Evolutionary conservation across 768 basidiomycete species (phyloP), one percentile per base, ranked within the genome.

Genomic region (Russula foetens): DNA sequence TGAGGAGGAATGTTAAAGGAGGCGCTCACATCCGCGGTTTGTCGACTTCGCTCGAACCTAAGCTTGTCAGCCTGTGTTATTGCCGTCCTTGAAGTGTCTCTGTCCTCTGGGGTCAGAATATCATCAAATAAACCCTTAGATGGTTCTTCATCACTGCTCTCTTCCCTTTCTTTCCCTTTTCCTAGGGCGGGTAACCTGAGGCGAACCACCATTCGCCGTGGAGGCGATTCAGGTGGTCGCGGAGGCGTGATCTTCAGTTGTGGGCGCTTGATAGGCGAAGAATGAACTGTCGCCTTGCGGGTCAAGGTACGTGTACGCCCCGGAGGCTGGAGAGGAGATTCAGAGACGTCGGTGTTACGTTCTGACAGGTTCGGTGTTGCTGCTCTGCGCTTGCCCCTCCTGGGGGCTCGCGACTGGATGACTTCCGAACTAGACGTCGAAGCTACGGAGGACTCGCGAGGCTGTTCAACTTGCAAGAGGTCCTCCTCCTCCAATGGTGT

Each of bases 71-170:
- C 65, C 31, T 74, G 72, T 4, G 72, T 70, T 28, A 95, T 87
- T 0, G 71, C 71, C 8, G 93, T 92, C 69, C 83, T 85, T 23
- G 77, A 74, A 46, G 80, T 85, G 69, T 92, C 91, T 38, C 91
- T 82, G 56, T 96, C 88, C 19, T 77, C 77, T 2, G 77, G 72
- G 15, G 71, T 72, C 38, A 98, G 77, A 43, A 96, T 78, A 23
- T 93, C 94, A 49, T 97, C 94, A 68, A 95, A 98, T 52, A 93
- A 76, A 26, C 86, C 85, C 43, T 77, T 77, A 45, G 74, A 71
- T 12, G 73, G 71, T 28, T 77, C 75, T 7, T 85, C 85, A 9
- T 86, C 85, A 56, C 69, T 71, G 17, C 71, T 68, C 17, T 72
- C 72, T 31, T 90, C 87, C 19, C 80, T 79, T 43, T 84, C 84